A percentile compares a stretch with the other conserved stretches of the same genome.
Evolutionary conservation across 1,139 yeast species (phyloP).

Genomic region (Geotrichum restrictum): DNA sequence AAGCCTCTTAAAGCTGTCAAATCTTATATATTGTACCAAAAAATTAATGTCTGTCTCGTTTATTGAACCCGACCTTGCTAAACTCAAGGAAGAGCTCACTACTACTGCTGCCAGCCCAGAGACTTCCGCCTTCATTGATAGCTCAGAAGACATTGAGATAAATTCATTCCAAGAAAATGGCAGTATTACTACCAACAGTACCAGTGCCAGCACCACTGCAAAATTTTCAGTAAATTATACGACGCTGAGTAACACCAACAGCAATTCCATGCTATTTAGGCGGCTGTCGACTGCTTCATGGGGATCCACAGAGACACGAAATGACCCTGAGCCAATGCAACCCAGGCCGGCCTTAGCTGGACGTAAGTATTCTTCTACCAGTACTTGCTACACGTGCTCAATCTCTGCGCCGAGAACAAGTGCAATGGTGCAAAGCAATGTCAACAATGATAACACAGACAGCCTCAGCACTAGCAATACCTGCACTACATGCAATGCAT

Average conservation of each 20-base stretch:
- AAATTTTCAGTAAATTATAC: slow-evolving; percentile 11
- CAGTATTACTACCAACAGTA: not conserved
- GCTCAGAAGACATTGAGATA: too few relatives aligned
- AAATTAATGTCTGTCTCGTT: slow-evolving; percentile 12
- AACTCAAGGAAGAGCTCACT: not conserved
- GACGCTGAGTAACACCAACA: slow-evolving; percentile 13
- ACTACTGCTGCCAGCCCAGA: too few relatives aligned
- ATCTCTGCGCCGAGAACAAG: not conserved
- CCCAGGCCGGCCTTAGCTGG: not conserved
- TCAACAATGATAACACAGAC: too few relatives aligned
- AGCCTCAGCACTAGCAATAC: not conserved
- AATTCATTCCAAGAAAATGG: too few relatives aligned
- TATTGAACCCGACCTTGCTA: slow-evolving; percentile 7
- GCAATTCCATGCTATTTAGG: slow-evolving; percentile 13
- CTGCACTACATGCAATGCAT: too few relatives aligned
- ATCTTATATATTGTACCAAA: too few relatives aligned
- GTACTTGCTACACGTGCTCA: not conserved
- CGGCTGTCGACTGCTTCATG: slow-evolving; percentile 12
- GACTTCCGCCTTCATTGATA: not conserved
- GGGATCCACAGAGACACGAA: not conserved
- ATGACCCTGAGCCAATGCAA: not conserved
- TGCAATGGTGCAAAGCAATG: too few relatives aligned
- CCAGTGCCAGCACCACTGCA: not conserved
- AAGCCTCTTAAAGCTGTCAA: too few relatives aligned
- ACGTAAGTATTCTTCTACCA: not conserved